Evolutionary conservation across 2,329 filamentous ascomycete species (phyloP), one percentile per base, ranked within the genome.

Genomic region (Trichoderma sp.): DNA sequence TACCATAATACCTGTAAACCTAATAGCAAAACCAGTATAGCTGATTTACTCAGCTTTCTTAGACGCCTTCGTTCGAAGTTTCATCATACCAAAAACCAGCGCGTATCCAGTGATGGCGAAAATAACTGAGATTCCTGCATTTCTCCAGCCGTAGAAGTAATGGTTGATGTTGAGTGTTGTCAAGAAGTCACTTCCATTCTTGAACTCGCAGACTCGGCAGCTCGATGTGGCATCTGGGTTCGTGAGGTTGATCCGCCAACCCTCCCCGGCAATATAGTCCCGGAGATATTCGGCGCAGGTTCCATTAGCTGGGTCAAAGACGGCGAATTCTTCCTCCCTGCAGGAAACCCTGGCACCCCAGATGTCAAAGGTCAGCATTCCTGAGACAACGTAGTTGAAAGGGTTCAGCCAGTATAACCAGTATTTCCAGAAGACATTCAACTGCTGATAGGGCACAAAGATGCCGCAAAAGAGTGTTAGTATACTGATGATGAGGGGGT

Each of bases 401-500:
- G 86, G 87, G 71, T 88, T 85, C 17, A 87, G 72, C 64, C 80
- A 88, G 77, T 88, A 89, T 5, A 90, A 84, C 87, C 88, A 91
- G 70, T 84, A 84, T 27, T 81, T 80, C 91, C 91, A 93, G 77
- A 93, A 93, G 1, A 77, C 72, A 8, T 87, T 85, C 27, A 93
- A 83, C 32, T 84, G 83, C 0, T 73, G 72, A 70, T 89, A 92
- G 0, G 90, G 90, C 0, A 93, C 90, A 5, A 92, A 81, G 1
- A 93, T 89, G 70, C 91, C 91, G 72, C 90, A 92, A 80, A 94
- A 93, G 2, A 92, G 80, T 48, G 87, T 76, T 73, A 32, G 19
- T 19, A 54, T 32, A 29, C 84, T 81, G 67, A 89, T 78, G 10
- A 89, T 61, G 0, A 89, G 73, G 0, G 86, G 86, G 70, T 88